Conservation (phyloP, 2,329 filamentous ascomycete species). For the Colletotrichum salicis region DNA sequence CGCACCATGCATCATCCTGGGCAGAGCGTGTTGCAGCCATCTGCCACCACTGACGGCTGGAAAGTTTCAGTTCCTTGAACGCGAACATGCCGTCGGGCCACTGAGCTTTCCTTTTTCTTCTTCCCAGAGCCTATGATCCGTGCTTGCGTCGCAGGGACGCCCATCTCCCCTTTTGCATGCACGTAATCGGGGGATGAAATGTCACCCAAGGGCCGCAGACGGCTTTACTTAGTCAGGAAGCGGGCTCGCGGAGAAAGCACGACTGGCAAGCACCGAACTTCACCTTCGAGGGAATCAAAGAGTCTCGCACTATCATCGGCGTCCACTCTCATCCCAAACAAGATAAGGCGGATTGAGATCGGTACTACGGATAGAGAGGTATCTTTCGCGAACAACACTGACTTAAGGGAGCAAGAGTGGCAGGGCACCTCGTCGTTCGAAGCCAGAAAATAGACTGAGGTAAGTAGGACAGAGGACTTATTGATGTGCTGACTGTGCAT, state of each 20-base stretch:
- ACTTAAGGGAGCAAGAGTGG: not conserved
- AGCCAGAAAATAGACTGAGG: not conserved
- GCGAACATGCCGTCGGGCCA: not conserved
- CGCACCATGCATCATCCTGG: not conserved
- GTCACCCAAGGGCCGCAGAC: not conserved
- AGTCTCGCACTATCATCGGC: not conserved
- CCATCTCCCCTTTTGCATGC: not conserved
- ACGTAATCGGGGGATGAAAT: not conserved
- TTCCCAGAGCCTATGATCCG: not conserved
- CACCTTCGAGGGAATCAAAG: not conserved
- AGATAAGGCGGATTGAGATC: not conserved
- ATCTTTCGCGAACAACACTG: not conserved
- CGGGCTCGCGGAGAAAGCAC: not conserved
- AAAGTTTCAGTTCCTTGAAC: slow-evolving; percentile 27
- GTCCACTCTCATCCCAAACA: not conserved
- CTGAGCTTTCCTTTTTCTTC: slow-evolving; percentile 15
- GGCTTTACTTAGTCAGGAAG: not conserved
- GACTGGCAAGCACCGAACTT: not conserved
- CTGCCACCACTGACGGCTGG: slow-evolving; percentile 22
- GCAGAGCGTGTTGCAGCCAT: not conserved
- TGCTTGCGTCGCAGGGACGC: slow-evolving; percentile 15
- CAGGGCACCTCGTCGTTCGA: not conserved
- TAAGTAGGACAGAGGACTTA: not conserved
- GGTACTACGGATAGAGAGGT: not conserved
- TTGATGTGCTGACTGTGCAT: not conserved